phyloP scores from a whole-genome alignment of 2,329 filamentous ascomycete genomes.

The Mycocentrospora acerina region DNA sequence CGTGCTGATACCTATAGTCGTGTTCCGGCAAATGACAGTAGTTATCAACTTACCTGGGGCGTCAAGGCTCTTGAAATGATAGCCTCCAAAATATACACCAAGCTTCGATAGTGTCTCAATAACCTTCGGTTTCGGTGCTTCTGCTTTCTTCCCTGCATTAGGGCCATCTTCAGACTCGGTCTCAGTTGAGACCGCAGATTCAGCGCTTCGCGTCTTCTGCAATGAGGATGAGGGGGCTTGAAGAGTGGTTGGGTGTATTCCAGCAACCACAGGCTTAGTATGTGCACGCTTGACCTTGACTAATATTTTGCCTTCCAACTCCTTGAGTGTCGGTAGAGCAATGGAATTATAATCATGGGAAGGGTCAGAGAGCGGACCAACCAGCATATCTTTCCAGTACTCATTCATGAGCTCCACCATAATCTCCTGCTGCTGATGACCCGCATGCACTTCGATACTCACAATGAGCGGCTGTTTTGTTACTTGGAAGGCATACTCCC shows the following conservation, averaged over 20 bases:
- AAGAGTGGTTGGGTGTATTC: conserved; percentile 31
- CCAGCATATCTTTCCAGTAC: conserved; percentile 74
- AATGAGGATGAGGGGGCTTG: conserved; percentile 27
- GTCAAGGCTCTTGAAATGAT: conserved; percentile 73
- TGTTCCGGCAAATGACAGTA: too few species aligned
- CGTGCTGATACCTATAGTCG: background rate
- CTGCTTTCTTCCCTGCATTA: conserved; percentile 48
- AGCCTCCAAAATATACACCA: conserved; percentile 84
- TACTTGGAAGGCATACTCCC: conserved; percentile 73
- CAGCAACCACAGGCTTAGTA: conserved; percentile 28
- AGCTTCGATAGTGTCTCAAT: conserved; percentile 71
- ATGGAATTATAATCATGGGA: conserved; percentile 51
- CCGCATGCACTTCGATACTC: conserved; percentile 88
- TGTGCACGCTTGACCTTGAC: conserved; percentile 54
- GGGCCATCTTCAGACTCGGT: conserved; percentile 36
- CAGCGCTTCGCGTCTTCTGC: conserved; percentile 22
- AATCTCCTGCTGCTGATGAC: conserved; percentile 77
- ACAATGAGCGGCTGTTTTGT: conserved; percentile 82
- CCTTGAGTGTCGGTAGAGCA: conserved; percentile 64
- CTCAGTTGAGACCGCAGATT: conserved; percentile 23
- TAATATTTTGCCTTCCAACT: conserved; percentile 74
- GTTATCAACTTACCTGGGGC: conserved; percentile 55
- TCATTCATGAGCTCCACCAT: conserved; percentile 96
- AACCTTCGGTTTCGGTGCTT: conserved; percentile 60
- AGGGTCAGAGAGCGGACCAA: conserved; percentile 58